Evolutionary conservation across 2,329 filamentous ascomycete genomes (phyloP).

Genomic region (Sclerotinia glacialis): DNA sequence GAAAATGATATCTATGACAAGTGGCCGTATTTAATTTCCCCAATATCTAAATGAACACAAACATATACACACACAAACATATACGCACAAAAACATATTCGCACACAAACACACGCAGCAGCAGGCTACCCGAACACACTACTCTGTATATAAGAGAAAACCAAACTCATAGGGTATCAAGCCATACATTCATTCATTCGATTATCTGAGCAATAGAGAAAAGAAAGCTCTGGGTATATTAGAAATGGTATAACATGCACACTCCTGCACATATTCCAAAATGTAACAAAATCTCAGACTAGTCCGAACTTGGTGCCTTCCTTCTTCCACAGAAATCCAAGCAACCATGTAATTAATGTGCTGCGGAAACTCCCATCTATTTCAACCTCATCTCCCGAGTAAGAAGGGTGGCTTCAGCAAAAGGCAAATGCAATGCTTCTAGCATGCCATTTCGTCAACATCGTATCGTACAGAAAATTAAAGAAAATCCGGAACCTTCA

Average conservation of each 20-base stretch:
- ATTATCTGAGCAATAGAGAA: neutral
- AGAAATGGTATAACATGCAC: slow-evolving; percentile 13
- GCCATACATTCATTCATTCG: neutral
- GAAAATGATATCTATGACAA: neutral
- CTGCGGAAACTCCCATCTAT: neutral
- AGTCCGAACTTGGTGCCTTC: neutral
- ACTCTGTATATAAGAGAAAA: neutral
- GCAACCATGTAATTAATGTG: neutral
- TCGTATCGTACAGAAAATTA: slow-evolving; percentile 18
- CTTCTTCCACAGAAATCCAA: neutral
- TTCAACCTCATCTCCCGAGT: neutral
- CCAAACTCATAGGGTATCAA: slow-evolving; percentile 6
- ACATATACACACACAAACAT: neutral
- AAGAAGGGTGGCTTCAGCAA: neutral
- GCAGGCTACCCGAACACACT: neutral
- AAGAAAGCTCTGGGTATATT: slow-evolving; percentile 17
- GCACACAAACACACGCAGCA: neutral
- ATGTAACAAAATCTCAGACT: neutral
- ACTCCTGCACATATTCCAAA: slow-evolving; percentile 3
- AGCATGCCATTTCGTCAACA: slow-evolving; percentile 7
- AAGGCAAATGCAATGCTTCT: slow-evolving; percentile 10
- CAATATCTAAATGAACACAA: neutral
- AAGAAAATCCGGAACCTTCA: neutral
- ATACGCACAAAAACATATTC: neutral
- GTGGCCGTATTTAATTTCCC: neutral